Base-by-base conservation (phyloP, 106 monocot species). In the Dioscorea dumetorum region DNA sequence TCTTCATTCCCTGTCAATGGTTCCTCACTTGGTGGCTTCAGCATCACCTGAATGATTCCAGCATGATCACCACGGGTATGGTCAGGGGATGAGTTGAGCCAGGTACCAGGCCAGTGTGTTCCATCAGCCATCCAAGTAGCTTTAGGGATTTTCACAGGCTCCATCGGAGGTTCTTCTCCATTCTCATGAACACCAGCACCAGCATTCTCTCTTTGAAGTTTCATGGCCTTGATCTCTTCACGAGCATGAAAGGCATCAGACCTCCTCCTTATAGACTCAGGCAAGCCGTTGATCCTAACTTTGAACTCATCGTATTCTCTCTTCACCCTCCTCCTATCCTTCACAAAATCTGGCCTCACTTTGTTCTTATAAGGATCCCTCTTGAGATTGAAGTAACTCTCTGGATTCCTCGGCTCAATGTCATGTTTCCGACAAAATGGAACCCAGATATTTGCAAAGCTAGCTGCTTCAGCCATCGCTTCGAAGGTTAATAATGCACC, bases 61-160 rank as follows among this genome's bases (percentile, higher is more conserved):
- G 85, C 85, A 76, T 90, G 90, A 65, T 90, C 90, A 22, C 90
- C 90, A 13, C 90, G 82, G 24, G 80, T 56, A 76, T 90, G 85
- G 24, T 90, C 85, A 0, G 74, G 4, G 10, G 75, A 72, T 5
- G 90, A 48, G 21, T 70, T 64, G 49, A 78, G 72, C 90, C 90
- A 90, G 35, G 90, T 90, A 17, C 90, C 90, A 18, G 90, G 90
- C 90, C 90, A 90, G 58, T 90, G 85, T 8, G 83, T 90, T 3
- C 80, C 85, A 76, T 90, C 85, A 17, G 90, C 85, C 90, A 90
- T 90, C 90, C 90, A 90, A 22, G 90, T 90, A 8, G 85, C 90
- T 67, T 86, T 90, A 0, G 90, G 75, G 13, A 90, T 86, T 69
- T 90, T 90, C 18, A 90, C 71, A 56, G 77, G 65, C 23, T 90